phyloP scores from a whole-genome alignment of 2,329 filamentous ascomycete species.

The Trichoderma afroharzianum region DNA sequence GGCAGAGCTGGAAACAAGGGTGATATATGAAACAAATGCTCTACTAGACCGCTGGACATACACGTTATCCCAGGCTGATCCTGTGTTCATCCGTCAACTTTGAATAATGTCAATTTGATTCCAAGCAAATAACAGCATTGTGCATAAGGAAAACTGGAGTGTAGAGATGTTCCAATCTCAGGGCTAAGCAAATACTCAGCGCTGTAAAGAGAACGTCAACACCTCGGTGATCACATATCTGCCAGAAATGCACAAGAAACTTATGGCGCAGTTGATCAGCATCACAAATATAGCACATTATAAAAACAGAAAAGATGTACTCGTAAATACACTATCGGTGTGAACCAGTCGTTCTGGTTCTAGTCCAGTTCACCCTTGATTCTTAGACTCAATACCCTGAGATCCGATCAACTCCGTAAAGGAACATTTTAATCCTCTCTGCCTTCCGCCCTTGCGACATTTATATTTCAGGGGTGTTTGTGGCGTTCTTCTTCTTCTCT shows the following conservation, averaged over 20 bases:
- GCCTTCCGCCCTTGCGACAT: not conserved
- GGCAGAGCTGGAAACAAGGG: not conserved
- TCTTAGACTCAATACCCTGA: slow-evolving; percentile 23
- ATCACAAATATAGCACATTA: not conserved
- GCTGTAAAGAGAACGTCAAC: not conserved
- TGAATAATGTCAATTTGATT: not conserved
- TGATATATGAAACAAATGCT: not conserved
- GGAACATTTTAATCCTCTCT: not conserved
- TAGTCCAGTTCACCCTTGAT: not conserved
- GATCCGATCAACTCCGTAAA: slow-evolving; percentile 12
- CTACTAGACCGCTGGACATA: not conserved
- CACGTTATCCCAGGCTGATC: no score
- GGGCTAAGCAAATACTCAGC: not conserved
- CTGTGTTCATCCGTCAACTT: no score
- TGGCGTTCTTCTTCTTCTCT: no score
- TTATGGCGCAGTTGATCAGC: not conserved
- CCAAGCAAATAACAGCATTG: not conserved
- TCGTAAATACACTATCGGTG: not conserved
- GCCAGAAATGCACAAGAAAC: not conserved
- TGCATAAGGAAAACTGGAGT: not conserved
- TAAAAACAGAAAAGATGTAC: not conserved
- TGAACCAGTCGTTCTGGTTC: not conserved
- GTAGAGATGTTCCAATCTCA: not conserved
- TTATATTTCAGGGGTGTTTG: not conserved
- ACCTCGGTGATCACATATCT: not conserved